A percentile compares a stretch with the other conserved stretches of the same genome.
phyloP scores from a whole-genome alignment of 78 protist genomes.

The Tieghemostelium lacteum region DNA sequence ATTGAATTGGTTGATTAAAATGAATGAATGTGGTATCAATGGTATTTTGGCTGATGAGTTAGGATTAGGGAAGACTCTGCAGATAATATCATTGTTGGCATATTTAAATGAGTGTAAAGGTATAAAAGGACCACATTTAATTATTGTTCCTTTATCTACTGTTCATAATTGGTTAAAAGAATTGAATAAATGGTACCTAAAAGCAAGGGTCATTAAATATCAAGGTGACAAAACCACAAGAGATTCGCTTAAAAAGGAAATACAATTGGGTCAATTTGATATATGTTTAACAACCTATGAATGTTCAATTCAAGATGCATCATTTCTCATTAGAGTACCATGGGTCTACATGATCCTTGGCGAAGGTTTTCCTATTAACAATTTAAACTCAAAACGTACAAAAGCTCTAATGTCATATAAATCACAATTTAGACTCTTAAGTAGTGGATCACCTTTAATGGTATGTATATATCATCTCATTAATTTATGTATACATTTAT shows the following conservation, averaged over 20 bases:
- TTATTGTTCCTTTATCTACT: constrained; percentile 94
- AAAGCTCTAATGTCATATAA: constrained; percentile 88
- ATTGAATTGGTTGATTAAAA: constrained; percentile 88
- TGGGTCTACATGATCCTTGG: constrained; percentile 97
- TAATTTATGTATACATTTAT: no score
- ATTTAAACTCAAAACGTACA: constrained; percentile 91
- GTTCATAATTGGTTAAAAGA: constrained; percentile 95
- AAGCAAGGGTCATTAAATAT: no score
- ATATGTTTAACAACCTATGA: constrained; percentile 19
- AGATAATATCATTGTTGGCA: constrained; percentile 74
- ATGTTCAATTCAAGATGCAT: constrained; percentile 54
- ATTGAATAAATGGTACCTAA: constrained; percentile 86
- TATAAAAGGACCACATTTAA: constrained; percentile 93
- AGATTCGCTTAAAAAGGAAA: background rate
- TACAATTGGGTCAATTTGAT: constrained; percentile 14
- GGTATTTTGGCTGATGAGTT: constrained; percentile 94
- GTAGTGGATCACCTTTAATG: constrained; percentile 98
- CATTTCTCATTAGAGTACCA: constrained; percentile 77
- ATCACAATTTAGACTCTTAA: constrained; percentile 62
- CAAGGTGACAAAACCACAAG: no score
- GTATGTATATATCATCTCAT: no score
- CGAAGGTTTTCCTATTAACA: constrained; percentile 98
- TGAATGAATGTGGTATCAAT: constrained; percentile 48
- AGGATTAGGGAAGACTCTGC: constrained; percentile 93
- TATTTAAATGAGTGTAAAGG: constrained; percentile 57